These are phyloP conservation scores for Batrachochytrium dendrobatidis DNA, from an alignment of 371 early-diverging fungal genomes.

Conservation along the genomic window DNA sequence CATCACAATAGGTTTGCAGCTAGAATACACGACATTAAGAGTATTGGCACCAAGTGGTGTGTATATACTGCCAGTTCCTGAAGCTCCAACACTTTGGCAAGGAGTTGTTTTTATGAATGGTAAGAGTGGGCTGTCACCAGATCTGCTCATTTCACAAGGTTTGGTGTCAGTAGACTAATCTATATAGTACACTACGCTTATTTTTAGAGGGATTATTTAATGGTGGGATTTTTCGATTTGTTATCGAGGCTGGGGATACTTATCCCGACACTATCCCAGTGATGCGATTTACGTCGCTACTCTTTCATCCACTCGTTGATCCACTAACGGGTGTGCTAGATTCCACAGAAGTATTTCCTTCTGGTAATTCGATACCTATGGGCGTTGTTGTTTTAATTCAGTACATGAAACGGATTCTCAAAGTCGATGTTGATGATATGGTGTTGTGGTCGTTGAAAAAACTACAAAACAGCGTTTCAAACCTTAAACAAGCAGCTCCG, in stretches of 20 bases:
- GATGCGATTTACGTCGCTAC: not conserved
- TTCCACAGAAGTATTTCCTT: not conserved
- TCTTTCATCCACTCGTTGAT: slow-evolving; percentile 1
- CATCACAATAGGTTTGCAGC: slow-evolving; percentile 1
- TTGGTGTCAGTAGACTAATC: not conserved
- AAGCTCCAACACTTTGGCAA: not conserved
- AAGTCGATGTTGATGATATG: no score
- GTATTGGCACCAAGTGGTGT: not conserved
- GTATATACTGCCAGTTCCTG: not conserved
- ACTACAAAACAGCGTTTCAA: no score
- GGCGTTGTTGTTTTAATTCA: no score
- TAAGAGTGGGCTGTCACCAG: no score
- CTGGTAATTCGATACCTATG: not conserved
- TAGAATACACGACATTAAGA: not conserved
- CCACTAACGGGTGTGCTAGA: slow-evolving; percentile 1
- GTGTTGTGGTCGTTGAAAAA: no score
- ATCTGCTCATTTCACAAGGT: not conserved
- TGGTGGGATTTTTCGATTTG: not conserved
- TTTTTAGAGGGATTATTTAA: not conserved
- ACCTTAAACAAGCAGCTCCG: no score
- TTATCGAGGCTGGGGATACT: not conserved
- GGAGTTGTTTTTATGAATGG: not conserved
- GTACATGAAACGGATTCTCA: no score
- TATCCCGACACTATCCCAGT: not conserved
- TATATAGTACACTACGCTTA: not conserved